Percentiles rank a stretch among this genome's conserved stretches.
These are phyloP conservation scores for Hypoxylon intermedium DNA, from an alignment of 495 filamentous ascomycete species.

Conservation along the genomic window DNA sequence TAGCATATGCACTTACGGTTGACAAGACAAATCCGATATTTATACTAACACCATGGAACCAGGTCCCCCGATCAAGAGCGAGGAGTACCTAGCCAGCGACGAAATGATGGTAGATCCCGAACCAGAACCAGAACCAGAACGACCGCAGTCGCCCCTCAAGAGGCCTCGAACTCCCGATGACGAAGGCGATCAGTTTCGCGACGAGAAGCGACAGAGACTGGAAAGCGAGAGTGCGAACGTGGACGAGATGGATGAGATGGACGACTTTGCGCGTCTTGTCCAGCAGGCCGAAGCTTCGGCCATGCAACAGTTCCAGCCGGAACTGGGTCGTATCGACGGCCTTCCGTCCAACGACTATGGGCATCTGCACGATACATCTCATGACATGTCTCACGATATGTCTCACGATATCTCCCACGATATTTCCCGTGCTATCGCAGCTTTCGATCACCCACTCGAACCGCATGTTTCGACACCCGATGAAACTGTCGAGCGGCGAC, in stretches of 20 bases:
- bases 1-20: not conserved
- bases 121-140: conserved; percentile 28
- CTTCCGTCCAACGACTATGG: conserved; percentile 13
- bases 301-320: conserved; percentile 41
- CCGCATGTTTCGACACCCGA: conserved; percentile 17
- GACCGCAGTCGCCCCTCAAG: conserved; percentile 41
- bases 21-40: not conserved
- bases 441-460: conserved; percentile 14
- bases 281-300: conserved; percentile 40
- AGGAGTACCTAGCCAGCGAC: conserved; percentile 33
- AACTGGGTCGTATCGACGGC: conserved; percentile 6
- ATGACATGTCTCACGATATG: conserved; percentile 3
- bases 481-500: conserved; percentile 29
- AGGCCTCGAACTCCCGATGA: conserved; percentile 44
- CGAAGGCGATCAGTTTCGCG: conserved; percentile 28
- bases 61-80: conserved; percentile 39
- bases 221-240: conserved; percentile 28
- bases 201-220: conserved; percentile 47
- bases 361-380: conserved; percentile 11
- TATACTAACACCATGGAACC: conserved; percentile 18
- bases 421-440: not conserved
- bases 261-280: conserved; percentile 40
- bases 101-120: conserved; percentile 36
- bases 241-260: conserved; percentile 17
- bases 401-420: conserved; percentile 1